Evolutionary conservation across 441 rosid species (phyloP).

Genomic region (Hura crepitans): DNA sequence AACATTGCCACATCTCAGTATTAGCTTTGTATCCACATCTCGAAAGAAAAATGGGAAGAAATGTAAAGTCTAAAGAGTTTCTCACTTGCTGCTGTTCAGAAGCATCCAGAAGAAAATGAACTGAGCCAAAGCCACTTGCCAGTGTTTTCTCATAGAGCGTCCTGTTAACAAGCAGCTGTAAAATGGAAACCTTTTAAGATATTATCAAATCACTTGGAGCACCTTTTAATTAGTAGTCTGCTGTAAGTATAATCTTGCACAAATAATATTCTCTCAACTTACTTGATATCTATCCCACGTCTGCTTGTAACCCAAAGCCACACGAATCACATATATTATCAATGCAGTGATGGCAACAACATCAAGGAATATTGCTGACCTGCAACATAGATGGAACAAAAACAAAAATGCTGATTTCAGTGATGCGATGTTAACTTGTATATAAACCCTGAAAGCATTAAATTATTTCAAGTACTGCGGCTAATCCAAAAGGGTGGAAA

Average conservation of each 20-base stretch:
- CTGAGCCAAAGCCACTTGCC: slow-evolving; percentile 95
- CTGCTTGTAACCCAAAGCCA: slow-evolving; percentile 93
- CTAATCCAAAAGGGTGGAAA: slow-evolving; percentile 4
- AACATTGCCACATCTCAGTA: background rate
- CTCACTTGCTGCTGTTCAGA: slow-evolving; percentile 92
- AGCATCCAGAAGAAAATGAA: slow-evolving; percentile 94
- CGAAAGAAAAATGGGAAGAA: slow-evolving; percentile 6
- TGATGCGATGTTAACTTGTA: slow-evolving; percentile 10
- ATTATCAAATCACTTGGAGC: slow-evolving; percentile 10
- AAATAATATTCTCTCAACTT: slow-evolving; percentile 26
- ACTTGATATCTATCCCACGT: slow-evolving; percentile 98
- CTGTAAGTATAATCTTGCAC: slow-evolving; percentile 3
- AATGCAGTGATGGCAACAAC: slow-evolving; percentile 76
- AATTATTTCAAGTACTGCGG: slow-evolving; percentile 5
- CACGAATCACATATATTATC: slow-evolving; percentile 71
- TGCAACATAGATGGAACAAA: slow-evolving; percentile 30
- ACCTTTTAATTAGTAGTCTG: background rate
- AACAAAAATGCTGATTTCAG: no score
- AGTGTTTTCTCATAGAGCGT: slow-evolving; percentile 92
- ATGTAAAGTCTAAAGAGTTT: slow-evolving; percentile 22
- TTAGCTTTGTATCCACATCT: slow-evolving; percentile 7
- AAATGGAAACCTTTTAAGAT: slow-evolving; percentile 20
- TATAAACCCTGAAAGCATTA: slow-evolving; percentile 12
- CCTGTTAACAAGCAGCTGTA: slow-evolving; percentile 86
- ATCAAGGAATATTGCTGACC: slow-evolving; percentile 88